phyloP scores from a whole-genome alignment of 805 yeast genomes.

The Ogataea haglerorum region DNA sequence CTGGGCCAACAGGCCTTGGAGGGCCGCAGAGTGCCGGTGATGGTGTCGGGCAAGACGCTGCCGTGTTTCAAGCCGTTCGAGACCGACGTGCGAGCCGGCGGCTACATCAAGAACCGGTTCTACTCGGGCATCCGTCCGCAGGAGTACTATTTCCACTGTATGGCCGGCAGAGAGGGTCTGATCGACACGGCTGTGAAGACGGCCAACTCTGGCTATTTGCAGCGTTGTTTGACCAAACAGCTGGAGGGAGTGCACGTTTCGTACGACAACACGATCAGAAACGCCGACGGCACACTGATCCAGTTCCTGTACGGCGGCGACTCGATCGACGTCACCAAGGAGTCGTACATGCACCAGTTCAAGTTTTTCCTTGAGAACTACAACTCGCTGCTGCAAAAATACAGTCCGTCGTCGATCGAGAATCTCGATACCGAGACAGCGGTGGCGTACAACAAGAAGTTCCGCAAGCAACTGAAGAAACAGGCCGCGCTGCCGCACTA shows the following conservation, averaged over 20 bases:
- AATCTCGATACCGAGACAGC: slow-evolving; percentile 86
- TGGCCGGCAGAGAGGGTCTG: slow-evolving; percentile 99
- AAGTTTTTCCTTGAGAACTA: slow-evolving; percentile 90
- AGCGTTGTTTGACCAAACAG: slow-evolving; percentile 97
- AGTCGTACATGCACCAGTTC: slow-evolving; percentile 90
- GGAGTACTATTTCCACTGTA: slow-evolving; percentile 99
- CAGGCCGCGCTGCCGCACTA: slow-evolving; percentile 61
- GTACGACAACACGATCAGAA: slow-evolving; percentile 94
- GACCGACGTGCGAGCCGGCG: slow-evolving; percentile 98
- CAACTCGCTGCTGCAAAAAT: slow-evolving; percentile 79
- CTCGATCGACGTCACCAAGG: slow-evolving; percentile 89
- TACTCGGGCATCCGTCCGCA: slow-evolving; percentile 97
- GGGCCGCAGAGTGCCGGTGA: slow-evolving; percentile 98
- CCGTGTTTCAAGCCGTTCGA: slow-evolving; percentile 97
- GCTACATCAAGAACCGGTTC: slow-evolving; percentile 94
- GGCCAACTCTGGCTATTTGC: slow-evolving; percentile 95
- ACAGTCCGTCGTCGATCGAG: slow-evolving; percentile 75
- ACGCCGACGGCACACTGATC: slow-evolving; percentile 87
- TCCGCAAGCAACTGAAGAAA: slow-evolving; percentile 66
- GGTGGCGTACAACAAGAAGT: slow-evolving; percentile 74
- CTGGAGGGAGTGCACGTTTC: slow-evolving; percentile 93
- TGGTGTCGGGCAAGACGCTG: slow-evolving; percentile 96
- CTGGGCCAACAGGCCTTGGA: slow-evolving; percentile 98
- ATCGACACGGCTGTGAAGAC: slow-evolving; percentile 99
- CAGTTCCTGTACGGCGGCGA: slow-evolving; percentile 99